phyloP scores from a whole-genome alignment of 2,329 filamentous ascomycete species.

The Fusarium mangiferae region DNA sequence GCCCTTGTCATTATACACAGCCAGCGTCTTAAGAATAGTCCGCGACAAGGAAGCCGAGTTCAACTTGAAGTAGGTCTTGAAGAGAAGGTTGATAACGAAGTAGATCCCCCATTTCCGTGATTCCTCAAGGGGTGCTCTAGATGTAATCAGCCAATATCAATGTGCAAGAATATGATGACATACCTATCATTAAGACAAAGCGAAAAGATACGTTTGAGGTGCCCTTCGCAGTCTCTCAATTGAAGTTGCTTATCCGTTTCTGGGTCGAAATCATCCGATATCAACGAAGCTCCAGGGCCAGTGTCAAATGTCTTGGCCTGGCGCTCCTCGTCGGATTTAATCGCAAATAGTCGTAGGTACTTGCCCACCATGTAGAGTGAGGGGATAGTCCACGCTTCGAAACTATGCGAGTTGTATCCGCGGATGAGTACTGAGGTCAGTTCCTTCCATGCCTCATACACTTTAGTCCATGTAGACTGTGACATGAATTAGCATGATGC shows the following conservation, averaged over 20 bases:
- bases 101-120: constrained; percentile 99
- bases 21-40: constrained; percentile 86
- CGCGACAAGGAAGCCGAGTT: constrained; percentile 90
- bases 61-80: constrained; percentile 98
- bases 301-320: constrained; percentile 50
- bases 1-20: constrained; percentile 73
- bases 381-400: constrained; percentile 92
- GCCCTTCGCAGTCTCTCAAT: constrained; percentile 88
- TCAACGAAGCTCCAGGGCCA: constrained; percentile 56
- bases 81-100: constrained; percentile 91
- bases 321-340: constrained; percentile 83
- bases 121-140: constrained; percentile 79
- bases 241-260: constrained; percentile 83
- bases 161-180: constrained; percentile 5
- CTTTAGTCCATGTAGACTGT: constrained; percentile 77
- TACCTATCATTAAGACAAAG: constrained; percentile 91
- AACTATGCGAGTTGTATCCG: constrained; percentile 79
- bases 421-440: constrained; percentile 79
- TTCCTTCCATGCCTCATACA: constrained; percentile 91
- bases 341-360: constrained; percentile 87
- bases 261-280: constrained; percentile 85
- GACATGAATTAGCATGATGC: constrained; percentile 21
- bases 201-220: constrained; percentile 92
- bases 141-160: constrained; percentile 1
- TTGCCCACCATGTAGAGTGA: constrained; percentile 89